A percentile compares a stretch with the other conserved stretches of the same genome.
Evolutionary conservation across 352 stramenopile genomes (phyloP).

Genomic region (Phytophthora hibernalis): DNA sequence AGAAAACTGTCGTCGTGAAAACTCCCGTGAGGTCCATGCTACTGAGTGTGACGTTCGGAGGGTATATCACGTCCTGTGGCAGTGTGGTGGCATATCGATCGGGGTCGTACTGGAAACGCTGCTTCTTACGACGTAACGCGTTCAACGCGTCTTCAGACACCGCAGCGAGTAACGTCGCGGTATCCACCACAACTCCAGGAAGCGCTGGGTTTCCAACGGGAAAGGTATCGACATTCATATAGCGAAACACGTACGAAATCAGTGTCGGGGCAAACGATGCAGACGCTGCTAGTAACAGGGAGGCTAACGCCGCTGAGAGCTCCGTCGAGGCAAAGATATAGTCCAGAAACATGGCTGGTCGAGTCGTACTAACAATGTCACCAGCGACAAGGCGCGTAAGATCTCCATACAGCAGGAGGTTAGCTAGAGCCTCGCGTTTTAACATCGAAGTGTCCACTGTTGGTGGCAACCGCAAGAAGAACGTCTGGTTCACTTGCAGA

Average conservation of each 20-base stretch:
- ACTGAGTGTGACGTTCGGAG: constrained; percentile 24
- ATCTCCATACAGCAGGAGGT: constrained; percentile 57
- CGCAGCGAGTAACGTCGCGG: constrained; percentile 30
- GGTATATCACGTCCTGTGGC: constrained; percentile 36
- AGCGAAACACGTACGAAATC: constrained; percentile 56
- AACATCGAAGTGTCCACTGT: constrained; percentile 23
- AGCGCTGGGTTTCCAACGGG: constrained; percentile 47
- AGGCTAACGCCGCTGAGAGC: constrained; percentile 16
- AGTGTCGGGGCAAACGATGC: constrained; percentile 36
- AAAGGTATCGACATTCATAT: constrained; percentile 50
- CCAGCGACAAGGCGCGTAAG: constrained; percentile 31
- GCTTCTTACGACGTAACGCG: constrained; percentile 45
- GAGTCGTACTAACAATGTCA: constrained; percentile 10
- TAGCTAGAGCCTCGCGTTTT: constrained; percentile 42
- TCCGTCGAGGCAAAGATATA: constrained; percentile 33
- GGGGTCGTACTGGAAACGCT: constrained; percentile 51
- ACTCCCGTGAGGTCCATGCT: constrained; percentile 21
- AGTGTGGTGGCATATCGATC: constrained; percentile 27
- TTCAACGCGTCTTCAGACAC: constrained; percentile 44
- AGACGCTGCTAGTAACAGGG: constrained; percentile 20
- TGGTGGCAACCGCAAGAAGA: constrained; percentile 37
- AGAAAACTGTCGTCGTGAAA: constrained; percentile 56
- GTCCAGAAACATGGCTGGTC: constrained; percentile 58
- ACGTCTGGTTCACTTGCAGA: constrained; percentile 54
- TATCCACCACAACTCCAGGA: constrained; percentile 25